Conservation (phyloP, 495 filamentous ascomycete genomes). For the Venustampulla echinocandica region DNA sequence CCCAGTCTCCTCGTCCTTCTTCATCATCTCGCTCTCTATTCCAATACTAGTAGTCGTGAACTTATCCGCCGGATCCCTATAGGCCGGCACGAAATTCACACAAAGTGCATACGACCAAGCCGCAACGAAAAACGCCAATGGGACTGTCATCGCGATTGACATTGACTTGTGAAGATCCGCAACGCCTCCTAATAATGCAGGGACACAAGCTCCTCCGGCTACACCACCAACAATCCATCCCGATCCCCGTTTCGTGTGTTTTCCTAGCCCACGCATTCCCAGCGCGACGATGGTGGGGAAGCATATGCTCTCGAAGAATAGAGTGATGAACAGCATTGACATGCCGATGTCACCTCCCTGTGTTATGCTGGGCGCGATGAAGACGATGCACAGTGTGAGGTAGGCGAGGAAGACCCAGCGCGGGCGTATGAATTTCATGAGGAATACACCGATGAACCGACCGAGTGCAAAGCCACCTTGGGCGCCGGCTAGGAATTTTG, state of each 20-base stretch:
- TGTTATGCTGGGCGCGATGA: constrained; percentile 47
- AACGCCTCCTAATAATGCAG: constrained; percentile 51
- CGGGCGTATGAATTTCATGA: constrained; percentile 44
- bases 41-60: too few species aligned
- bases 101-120: too few species aligned
- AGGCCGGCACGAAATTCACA: too few species aligned
- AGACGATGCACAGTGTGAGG: constrained; percentile 45
- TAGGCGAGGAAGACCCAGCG: constrained; percentile 43
- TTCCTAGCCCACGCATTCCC: constrained; percentile 57
- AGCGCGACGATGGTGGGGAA: constrained; percentile 66
- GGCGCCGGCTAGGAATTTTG: constrained; percentile 52
- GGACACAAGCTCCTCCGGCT: constrained; percentile 55
- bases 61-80: too few species aligned
- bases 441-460: constrained; percentile 48
- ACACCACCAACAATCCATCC: constrained; percentile 55
- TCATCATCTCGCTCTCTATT: too few species aligned
- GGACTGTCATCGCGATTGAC: too few species aligned
- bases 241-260: constrained; percentile 59
- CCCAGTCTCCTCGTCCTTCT: too few species aligned
- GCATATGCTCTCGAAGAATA: constrained; percentile 61
- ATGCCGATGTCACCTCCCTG: constrained; percentile 43
- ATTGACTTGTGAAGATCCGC: too few species aligned
- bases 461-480: constrained; percentile 60
- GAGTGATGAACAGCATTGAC: constrained; percentile 50
- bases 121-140: too few species aligned